phyloP scores from a whole-genome alignment of 75 land plant genomes.

The Pinus tabuliformis region DNA sequence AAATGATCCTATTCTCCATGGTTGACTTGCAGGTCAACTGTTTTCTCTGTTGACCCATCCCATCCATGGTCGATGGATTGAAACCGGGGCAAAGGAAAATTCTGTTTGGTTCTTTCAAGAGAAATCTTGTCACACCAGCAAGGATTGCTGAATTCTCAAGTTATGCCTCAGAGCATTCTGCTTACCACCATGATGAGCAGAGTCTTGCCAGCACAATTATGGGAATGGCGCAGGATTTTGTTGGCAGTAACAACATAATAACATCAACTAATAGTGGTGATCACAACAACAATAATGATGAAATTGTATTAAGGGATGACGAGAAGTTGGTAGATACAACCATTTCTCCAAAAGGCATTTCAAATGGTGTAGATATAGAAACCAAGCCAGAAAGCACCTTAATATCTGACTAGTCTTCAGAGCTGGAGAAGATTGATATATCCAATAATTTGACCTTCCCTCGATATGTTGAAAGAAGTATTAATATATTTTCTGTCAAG shows the following conservation, averaged over 20 bases:
- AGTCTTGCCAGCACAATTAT: no score
- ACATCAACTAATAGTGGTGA: conserved; percentile 20
- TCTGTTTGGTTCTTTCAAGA: no score
- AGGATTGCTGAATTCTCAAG: no score
- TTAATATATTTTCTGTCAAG: conserved; percentile 30
- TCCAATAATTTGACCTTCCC: conserved; percentile 12
- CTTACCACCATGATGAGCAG: no score
- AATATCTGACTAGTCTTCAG: conserved; percentile 15
- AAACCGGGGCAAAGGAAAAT: no score
- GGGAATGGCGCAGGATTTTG: no score
- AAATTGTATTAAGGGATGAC: conserved; percentile 47
- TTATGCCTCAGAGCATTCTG: no score
- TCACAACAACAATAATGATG: conserved; percentile 33
- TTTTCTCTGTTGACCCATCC: no score
- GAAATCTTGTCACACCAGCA: no score
- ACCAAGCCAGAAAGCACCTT: not conserved
- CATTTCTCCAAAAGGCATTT: conserved; percentile 22
- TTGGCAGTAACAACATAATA: not conserved
- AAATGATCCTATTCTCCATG: no score
- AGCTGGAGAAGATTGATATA: conserved; percentile 25
- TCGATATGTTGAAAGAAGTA: conserved; percentile 10
- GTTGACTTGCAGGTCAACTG: no score
- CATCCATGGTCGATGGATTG: no score
- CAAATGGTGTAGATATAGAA: conserved; percentile 6
- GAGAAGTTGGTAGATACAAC: conserved; percentile 61